A percentile compares a stretch with the other conserved stretches of the same genome.
Conservation (phyloP, 495 filamentous ascomycete genomes). For the Neurospora hispaniola region DNA sequence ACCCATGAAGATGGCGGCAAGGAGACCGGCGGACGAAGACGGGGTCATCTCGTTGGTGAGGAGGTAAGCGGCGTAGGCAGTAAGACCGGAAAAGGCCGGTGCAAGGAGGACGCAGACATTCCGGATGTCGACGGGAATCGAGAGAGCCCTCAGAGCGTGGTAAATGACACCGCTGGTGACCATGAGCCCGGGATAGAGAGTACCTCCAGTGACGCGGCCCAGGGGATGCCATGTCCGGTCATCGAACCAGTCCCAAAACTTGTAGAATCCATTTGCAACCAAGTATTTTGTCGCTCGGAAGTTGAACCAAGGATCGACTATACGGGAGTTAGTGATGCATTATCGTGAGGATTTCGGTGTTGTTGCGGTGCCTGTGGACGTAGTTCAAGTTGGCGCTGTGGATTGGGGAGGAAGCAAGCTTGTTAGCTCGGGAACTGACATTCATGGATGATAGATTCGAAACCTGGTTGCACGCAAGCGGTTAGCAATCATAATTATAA, state of each 20-base stretch:
- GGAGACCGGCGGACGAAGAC: constrained; percentile 84
- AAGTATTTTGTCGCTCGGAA: constrained; percentile 98
- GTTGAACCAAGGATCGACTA: constrained; percentile 99
- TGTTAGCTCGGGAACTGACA: constrained; percentile 51
- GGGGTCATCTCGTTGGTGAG: constrained; percentile 93
- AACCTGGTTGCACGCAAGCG: constrained; percentile 46
- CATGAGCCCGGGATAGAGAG: constrained; percentile 97
- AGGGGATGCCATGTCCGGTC: constrained; percentile 99
- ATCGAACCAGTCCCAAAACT: constrained; percentile 99
- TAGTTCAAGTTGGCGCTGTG: neutral
- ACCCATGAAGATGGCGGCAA: constrained; percentile 94
- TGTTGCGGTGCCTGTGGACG: neutral
- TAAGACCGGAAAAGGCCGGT: constrained; percentile 90
- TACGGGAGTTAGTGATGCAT: constrained; percentile 17
- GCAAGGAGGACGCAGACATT: constrained; percentile 98
- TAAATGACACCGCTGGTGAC: constrained; percentile 97
- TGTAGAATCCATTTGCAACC: constrained; percentile 91
- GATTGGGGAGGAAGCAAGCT: neutral
- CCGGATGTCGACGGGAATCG: constrained; percentile 94
- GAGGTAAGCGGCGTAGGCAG: constrained; percentile 87
- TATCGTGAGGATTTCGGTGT: neutral
- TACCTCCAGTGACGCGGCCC: constrained; percentile 96
- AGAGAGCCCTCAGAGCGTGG: constrained; percentile 81
- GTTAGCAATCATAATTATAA: constrained; percentile 21
- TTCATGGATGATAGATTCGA: constrained; percentile 99